Evolutionary conservation across 2,329 filamentous ascomycete genomes (phyloP), one percentile per base, ranked within the genome.

Genomic region (Sporothrix curviconia): DNA sequence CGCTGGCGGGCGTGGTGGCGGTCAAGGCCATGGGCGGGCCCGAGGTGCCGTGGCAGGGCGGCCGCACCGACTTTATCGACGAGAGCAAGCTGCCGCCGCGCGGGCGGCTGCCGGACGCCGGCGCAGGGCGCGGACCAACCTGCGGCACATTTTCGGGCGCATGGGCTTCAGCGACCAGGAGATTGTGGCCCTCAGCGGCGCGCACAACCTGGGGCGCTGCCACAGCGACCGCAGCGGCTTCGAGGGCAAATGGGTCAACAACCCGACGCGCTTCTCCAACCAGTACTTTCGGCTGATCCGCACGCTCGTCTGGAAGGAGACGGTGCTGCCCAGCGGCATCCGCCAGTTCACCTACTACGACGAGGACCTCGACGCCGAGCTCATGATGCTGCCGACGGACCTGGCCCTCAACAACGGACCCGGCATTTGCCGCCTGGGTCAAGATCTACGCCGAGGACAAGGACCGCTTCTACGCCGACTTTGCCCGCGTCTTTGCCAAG

Each of bases 101-200:
- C 68, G 92, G 94, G 63, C 91, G 92, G 72, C 80, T 84, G 24
- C 81, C 70, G 11, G 69, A 97, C 70, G 92, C 81, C 51, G n/a
- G 73, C 83, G 66, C 83, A 96, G 80, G 87, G 82, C 61, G 78
- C 85, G 61, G 82, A 85, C 69, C 92, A n/a, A 97, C 76, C 81
- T 97, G 66, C 87, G 92, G 67, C 83, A 83, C 75, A 92, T 97
- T 78, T 97, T 97, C 76, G 83, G 85, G 73, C 90, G 92, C 71
- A 97, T 96, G 92, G 92, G 92, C 64, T 97, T 96, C 81, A 87
- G 94, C 73, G 92, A 97, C 76, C 89, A 88, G 68, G 92, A 96
- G 75, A 97, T 97, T 70, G 92, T 96, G 46, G 92, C 92, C 28
- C 82, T 97, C 51, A 80, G 81, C 25, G 90, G 90, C 64, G 91